Evolutionary conservation across 768 basidiomycete genomes (phyloP).

Genomic region (Rickenella mellea): DNA sequence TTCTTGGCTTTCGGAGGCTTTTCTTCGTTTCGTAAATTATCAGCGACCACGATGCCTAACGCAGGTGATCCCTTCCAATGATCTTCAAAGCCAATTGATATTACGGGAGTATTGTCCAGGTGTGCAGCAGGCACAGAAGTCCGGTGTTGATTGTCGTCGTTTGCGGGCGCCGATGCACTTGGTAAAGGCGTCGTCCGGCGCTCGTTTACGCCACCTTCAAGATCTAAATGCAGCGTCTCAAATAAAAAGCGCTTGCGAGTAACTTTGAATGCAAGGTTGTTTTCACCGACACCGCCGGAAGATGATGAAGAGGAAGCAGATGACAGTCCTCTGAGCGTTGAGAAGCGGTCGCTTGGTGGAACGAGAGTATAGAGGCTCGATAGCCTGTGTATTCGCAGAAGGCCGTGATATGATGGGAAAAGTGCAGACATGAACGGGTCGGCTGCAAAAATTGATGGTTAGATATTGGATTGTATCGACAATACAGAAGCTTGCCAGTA

Average conservation of each 20-base stretch:
- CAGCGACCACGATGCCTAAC: conserved; percentile 2
- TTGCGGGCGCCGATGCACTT: conserved; percentile 11
- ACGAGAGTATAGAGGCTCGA: conserved; percentile 68
- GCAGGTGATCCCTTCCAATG: background rate
- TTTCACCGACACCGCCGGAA: conserved; percentile 72
- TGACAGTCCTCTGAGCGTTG: conserved; percentile 72
- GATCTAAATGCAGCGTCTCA: conserved; percentile 83
- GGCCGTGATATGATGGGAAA: conserved; percentile 83
- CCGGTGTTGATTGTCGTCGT: conserved; percentile 8
- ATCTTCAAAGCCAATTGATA: conserved; percentile 8
- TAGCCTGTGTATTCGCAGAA: conserved; percentile 67
- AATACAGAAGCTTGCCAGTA: conserved; percentile 45
- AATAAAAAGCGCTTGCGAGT: conserved; percentile 81
- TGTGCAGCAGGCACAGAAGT: no score
- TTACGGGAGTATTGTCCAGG: no score
- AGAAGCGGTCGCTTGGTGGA: conserved; percentile 75
- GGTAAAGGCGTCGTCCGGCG: conserved; percentile 51
- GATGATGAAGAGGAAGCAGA: conserved; percentile 32
- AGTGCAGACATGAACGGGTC: conserved; percentile 64
- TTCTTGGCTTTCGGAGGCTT: conserved; percentile 30
- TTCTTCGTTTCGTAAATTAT: conserved; percentile 4
- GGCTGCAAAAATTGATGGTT: conserved; percentile 29
- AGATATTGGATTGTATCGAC: conserved; percentile 1
- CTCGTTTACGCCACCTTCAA: conserved; percentile 79
- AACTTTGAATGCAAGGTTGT: conserved; percentile 92